A percentile compares a stretch with the other conserved stretches of the same genome.
These are phyloP conservation scores for Naganishia kalamii DNA, from an alignment of 768 basidiomycete species.

Conservation along the genomic window DNA sequence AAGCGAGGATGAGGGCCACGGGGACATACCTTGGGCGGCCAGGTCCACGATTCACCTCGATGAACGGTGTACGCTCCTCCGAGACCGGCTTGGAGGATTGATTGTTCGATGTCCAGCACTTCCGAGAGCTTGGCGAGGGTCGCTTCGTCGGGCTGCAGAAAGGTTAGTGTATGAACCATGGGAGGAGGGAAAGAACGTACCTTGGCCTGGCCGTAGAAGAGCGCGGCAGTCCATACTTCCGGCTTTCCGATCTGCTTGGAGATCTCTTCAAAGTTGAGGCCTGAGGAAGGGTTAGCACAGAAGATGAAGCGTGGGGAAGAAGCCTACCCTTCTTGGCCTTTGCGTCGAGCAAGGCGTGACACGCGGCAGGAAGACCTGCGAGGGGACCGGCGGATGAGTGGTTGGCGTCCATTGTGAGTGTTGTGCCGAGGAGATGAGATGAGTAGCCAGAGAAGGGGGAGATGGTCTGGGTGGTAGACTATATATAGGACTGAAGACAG, in stretches of 20 bases:
- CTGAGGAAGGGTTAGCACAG: neutral
- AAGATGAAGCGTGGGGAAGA: neutral
- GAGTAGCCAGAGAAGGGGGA: neutral
- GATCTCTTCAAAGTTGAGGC: conserved; percentile 36
- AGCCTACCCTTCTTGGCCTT: conserved; percentile 18
- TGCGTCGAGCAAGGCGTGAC: conserved; percentile 20
- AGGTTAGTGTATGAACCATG: neutral
- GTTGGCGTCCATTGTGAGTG: conserved; percentile 7
- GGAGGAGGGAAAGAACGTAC: neutral
- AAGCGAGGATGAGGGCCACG: neutral
- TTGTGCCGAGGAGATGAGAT: neutral
- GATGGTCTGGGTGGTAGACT: neutral
- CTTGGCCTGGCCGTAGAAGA: conserved; percentile 41
- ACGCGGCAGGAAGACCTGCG: conserved; percentile 21
- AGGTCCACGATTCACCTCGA: conserved; percentile 34
- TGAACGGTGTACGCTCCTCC: conserved; percentile 24
- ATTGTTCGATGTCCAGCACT: conserved; percentile 3
- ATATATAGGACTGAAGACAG: too few species aligned
- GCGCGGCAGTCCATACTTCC: conserved; percentile 44
- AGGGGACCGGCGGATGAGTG: conserved; percentile 15
- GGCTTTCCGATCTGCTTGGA: conserved; percentile 32
- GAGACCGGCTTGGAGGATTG: neutral
- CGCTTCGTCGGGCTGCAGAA: conserved; percentile 13
- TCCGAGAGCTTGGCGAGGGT: conserved; percentile 16
- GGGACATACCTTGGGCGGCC: conserved; percentile 36